Evolutionary conservation across 306 rosid species (phyloP).

Genomic region (Cyclanthera cordifolia): DNA sequence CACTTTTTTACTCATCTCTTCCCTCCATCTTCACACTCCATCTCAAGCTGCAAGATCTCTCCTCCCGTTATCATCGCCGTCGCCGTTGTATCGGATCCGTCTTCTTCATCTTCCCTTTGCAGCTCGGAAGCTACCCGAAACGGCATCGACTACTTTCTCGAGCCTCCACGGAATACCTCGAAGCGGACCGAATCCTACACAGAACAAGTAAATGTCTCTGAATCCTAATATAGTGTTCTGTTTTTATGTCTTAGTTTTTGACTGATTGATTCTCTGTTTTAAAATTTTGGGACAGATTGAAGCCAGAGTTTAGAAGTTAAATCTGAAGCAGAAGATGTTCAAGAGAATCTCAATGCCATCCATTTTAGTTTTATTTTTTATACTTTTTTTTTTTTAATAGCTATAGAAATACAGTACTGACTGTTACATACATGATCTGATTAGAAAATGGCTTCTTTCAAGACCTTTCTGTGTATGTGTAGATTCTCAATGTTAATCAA

Average conservation of each 20-base stretch:
- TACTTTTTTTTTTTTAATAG: no score
- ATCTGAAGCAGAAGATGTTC: not conserved
- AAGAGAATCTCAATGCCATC: not conserved
- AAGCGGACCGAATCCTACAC: slow-evolving; percentile 71
- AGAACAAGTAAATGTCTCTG: slow-evolving; percentile 48
- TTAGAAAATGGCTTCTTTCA: slow-evolving; percentile 1
- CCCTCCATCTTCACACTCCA: slow-evolving; percentile 20
- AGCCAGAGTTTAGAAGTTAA: slow-evolving; percentile 1
- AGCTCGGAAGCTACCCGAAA: not conserved
- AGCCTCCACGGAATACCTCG: slow-evolving; percentile 66
- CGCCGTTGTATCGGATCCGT: not conserved
- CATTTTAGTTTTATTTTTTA: not conserved
- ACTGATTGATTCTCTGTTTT: not conserved
- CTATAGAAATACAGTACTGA: slow-evolving; percentile 8
- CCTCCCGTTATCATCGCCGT: slow-evolving; percentile 14
- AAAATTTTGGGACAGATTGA: not conserved
- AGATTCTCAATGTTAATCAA: not conserved
- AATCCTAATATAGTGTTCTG: not conserved
- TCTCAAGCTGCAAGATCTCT: slow-evolving; percentile 20
- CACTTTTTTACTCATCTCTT: slow-evolving; percentile 32
- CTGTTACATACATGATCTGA: not conserved
- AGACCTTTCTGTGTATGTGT: slow-evolving; percentile 7
- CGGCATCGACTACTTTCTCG: slow-evolving; percentile 17
- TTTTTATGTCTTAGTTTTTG: not conserved
- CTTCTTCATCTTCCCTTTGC: not conserved